Evolutionary conservation across 371 early-diverging fungal species (phyloP).

Genomic region (Mortierella sp.): DNA sequence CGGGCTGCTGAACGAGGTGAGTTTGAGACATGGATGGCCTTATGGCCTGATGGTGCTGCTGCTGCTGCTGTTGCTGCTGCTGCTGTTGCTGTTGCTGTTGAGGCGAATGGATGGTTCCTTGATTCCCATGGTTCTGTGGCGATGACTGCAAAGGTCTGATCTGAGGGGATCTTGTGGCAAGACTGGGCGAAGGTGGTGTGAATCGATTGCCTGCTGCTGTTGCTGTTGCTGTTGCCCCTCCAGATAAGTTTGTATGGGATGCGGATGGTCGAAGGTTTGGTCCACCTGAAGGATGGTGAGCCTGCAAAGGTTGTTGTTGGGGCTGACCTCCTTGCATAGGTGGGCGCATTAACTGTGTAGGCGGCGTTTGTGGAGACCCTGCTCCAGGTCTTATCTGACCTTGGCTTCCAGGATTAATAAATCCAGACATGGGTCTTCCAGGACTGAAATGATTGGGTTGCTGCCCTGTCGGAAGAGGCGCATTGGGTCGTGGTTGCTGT

Average conservation of each 20-base stretch:
- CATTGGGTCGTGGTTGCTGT: conserved; percentile 26
- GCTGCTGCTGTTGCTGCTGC: conserved; percentile 20
- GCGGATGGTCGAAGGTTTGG: conserved; percentile 28
- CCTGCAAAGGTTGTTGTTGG: conserved; percentile 13
- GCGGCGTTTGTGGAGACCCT: conserved; percentile 37
- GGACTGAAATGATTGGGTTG: conserved; percentile 24
- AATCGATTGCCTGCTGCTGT: conserved; percentile 32
- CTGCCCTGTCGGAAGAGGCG: conserved; percentile 24
- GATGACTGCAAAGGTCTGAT: conserved; percentile 38
- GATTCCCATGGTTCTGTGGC: conserved; percentile 15
- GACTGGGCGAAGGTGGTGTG: conserved; percentile 37
- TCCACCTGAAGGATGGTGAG: conserved; percentile 30
- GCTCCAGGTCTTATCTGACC: conserved; percentile 20
- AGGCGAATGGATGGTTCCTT: conserved; percentile 1
- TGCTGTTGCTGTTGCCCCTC: conserved; percentile 17
- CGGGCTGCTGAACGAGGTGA: conserved; percentile 25
- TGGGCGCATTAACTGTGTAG: conserved; percentile 22
- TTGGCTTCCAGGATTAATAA: conserved; percentile 23
- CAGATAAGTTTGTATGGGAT: conserved; percentile 35
- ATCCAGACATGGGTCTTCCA: conserved; percentile 24
- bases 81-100: conserved; percentile 22
- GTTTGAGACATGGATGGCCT: conserved; percentile 41
- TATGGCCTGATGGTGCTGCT: conserved; percentile 28
- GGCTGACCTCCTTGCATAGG: conserved; percentile 20
- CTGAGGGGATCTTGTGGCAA: conserved; percentile 35